Conservation (phyloP, 345 rosid species). For the Ricinus communis region DNA sequence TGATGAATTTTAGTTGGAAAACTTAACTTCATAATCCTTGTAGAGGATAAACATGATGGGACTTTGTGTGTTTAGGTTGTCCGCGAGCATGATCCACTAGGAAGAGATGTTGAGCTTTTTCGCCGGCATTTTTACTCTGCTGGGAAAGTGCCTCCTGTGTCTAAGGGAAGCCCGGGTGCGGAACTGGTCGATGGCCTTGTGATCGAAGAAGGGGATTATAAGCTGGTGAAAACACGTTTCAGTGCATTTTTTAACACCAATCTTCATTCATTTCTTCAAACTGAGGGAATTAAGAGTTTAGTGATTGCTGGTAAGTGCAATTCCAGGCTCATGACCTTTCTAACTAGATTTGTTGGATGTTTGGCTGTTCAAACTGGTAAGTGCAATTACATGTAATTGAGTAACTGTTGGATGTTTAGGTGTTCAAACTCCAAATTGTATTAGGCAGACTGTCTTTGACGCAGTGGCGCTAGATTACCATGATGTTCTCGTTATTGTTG, state of each 20-base stretch:
- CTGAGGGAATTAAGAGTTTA: slow-evolving; percentile 45
- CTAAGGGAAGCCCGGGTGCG: slow-evolving; percentile 63
- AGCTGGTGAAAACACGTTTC: slow-evolving; percentile 78
- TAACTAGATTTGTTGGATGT: neutral
- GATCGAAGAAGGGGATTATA: slow-evolving; percentile 74
- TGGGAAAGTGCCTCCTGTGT: slow-evolving; percentile 54
- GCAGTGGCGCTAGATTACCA: slow-evolving; percentile 69
- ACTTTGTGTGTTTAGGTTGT: slow-evolving; percentile 48
- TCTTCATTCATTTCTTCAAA: slow-evolving; percentile 68
- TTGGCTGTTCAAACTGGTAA: slow-evolving; percentile 82
- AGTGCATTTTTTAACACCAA: slow-evolving; percentile 81
- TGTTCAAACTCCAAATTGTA: slow-evolving; percentile 84
- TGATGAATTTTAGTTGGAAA: neutral
- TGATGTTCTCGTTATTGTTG: slow-evolving; percentile 53
- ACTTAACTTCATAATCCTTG: neutral
- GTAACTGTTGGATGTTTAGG: slow-evolving; percentile 36
- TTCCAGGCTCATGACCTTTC: neutral
- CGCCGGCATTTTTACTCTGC: slow-evolving; percentile 57
- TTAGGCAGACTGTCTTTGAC: slow-evolving; percentile 87
- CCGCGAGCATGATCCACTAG: slow-evolving; percentile 70
- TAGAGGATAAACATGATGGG: neutral
- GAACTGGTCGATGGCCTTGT: slow-evolving; percentile 66
- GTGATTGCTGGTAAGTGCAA: slow-evolving; percentile 58
- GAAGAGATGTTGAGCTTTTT: slow-evolving; percentile 80
- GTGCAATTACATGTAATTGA: too few species aligned